Conservation (phyloP, 2,329 filamentous ascomycete species). For the Trichoderma guizhouense region DNA sequence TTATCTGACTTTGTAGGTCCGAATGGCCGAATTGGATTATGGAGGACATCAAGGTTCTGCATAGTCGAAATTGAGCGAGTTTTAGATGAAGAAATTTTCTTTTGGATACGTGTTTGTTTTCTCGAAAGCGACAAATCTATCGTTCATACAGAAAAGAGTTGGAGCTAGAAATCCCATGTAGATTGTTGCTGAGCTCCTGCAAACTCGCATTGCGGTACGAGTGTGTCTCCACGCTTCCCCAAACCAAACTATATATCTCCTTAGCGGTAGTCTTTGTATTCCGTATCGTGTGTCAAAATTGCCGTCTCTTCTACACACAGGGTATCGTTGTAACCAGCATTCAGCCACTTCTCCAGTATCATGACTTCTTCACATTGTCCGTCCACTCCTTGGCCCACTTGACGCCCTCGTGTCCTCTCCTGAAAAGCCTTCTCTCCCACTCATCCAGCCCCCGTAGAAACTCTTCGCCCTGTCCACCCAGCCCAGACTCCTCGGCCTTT, state of each 20-base stretch:
- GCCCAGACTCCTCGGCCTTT: constrained; percentile 65
- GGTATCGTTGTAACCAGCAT: constrained; percentile 7
- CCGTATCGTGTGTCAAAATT: not conserved
- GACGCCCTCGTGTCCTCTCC: constrained; percentile 69
- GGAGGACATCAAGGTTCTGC: not conserved
- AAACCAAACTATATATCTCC: not conserved
- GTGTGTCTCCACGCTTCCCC: not conserved
- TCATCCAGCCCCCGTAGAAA: constrained; percentile 88
- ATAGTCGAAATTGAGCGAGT: not conserved
- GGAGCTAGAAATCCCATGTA: not conserved
- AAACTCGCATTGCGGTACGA: not conserved
- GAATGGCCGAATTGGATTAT: not conserved
- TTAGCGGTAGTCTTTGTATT: not conserved
- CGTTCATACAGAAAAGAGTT: not conserved
- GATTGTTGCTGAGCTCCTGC: not conserved
- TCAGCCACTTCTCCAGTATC: constrained; percentile 18
- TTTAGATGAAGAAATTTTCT: not conserved
- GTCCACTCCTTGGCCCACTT: constrained; percentile 70
- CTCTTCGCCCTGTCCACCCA: constrained; percentile 63
- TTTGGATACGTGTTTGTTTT: not conserved
- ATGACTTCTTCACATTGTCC: constrained; percentile 49
- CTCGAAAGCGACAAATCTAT: not conserved
- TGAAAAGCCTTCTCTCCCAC: constrained; percentile 75
- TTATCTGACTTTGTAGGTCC: too few species aligned
- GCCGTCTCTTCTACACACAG: not conserved